A percentile compares a stretch with the other conserved stretches of the same genome.
Evolutionary conservation across 2,329 filamentous ascomycete genomes (phyloP).

Genomic region (Venturia effusa): DNA sequence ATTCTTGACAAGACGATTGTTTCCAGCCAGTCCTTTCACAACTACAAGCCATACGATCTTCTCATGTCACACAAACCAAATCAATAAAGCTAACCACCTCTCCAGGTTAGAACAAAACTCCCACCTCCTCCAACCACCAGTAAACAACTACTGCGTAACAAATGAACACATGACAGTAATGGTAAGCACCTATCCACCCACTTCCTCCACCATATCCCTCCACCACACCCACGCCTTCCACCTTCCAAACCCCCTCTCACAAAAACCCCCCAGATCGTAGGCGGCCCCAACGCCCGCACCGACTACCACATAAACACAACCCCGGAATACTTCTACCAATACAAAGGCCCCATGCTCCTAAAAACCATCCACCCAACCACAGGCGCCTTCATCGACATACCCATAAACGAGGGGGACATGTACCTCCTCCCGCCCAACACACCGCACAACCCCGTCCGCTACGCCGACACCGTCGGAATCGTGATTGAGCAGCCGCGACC

Average conservation of each 20-base stretch:
- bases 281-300: constrained; percentile 88
- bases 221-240: background rate
- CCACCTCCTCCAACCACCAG: constrained; percentile 82
- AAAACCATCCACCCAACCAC: constrained; percentile 63
- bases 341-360: constrained; percentile 85
- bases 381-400: constrained; percentile 60
- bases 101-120: constrained; percentile 80
- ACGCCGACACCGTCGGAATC: constrained; percentile 85
- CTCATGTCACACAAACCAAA: background rate
- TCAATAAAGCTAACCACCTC: background rate
- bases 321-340: constrained; percentile 96
- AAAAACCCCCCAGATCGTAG: constrained; percentile 58
- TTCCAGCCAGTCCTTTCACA: background rate
- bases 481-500: constrained; percentile 82
- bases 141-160: constrained; percentile 98
- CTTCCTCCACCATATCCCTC: constrained; percentile 14
- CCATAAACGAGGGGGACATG: constrained; percentile 87
- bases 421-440: constrained; percentile 88
- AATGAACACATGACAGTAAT: constrained; percentile 74
- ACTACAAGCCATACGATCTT: background rate
- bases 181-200: constrained; percentile 33
- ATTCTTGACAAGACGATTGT: no score
- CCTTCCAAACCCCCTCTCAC: background rate
- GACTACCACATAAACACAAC: constrained; percentile 98
- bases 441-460: constrained; percentile 92